phyloP scores from a whole-genome alignment of 495 filamentous ascomycete genomes.

The Xeromyces bisporus region DNA sequence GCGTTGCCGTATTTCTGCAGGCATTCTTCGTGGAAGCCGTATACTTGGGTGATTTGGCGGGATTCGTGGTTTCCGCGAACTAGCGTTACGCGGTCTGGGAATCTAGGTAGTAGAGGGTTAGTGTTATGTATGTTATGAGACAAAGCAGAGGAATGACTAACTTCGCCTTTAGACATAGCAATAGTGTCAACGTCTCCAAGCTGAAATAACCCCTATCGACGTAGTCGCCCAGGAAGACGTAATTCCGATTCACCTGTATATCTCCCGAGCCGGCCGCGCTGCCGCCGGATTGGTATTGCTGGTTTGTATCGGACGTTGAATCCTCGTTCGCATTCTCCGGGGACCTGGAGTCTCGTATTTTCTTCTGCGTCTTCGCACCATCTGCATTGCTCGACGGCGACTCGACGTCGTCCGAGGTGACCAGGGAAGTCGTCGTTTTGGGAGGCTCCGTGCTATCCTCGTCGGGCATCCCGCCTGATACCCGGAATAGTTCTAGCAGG shows the following conservation, averaged over 20 bases:
- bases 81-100: slow-evolving; percentile 84
- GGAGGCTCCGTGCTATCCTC: slow-evolving; percentile 49
- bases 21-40: slow-evolving; percentile 98
- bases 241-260: slow-evolving; percentile 50
- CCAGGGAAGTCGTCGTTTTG: slow-evolving; percentile 44
- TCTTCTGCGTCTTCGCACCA: slow-evolving; percentile 64
- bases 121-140: too few relatives aligned
- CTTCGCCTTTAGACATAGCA: slow-evolving; percentile 96
- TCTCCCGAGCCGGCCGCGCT: slow-evolving; percentile 23
- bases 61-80: slow-evolving; percentile 97
- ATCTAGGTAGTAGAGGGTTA: slow-evolving; percentile 42
- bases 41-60: slow-evolving; percentile 94
- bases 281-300: slow-evolving; percentile 23
- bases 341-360: slow-evolving; percentile 42
- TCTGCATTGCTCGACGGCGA: slow-evolving; percentile 74
- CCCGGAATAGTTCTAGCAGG: slow-evolving; percentile 86
- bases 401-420: slow-evolving; percentile 74
- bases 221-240: slow-evolving; percentile 92
- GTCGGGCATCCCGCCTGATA: slow-evolving; percentile 87
- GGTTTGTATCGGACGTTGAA: slow-evolving; percentile 7
- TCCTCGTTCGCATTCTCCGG: slow-evolving; percentile 29
- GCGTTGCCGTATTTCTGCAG: slow-evolving; percentile 96
- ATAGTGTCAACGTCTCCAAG: slow-evolving; percentile 84
- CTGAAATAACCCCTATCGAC: slow-evolving; percentile 97
- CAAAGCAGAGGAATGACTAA: too few relatives aligned